A percentile compares a stretch with the other conserved stretches of the same genome.
Evolutionary conservation across 2,329 filamentous ascomycete species (phyloP).

Genomic region (Penicillium sp.): DNA sequence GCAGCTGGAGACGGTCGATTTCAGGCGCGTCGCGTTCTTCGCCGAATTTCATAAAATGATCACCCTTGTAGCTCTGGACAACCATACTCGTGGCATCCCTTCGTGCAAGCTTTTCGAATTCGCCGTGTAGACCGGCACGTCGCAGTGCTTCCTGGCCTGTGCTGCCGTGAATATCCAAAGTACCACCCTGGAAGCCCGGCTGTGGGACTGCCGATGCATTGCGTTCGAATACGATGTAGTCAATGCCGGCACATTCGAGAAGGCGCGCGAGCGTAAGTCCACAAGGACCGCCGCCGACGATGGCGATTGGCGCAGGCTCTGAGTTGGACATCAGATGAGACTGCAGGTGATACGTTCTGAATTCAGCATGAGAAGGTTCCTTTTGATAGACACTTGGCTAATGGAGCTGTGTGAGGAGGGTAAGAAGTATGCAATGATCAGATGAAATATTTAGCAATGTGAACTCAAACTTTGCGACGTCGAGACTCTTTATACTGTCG

Average conservation of each 20-base stretch:
- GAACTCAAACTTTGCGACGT: neutral
- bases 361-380: no score
- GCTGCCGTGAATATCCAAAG: slow-evolving; percentile 28
- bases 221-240: slow-evolving; percentile 30
- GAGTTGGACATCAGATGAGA: neutral
- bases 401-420: neutral
- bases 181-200: slow-evolving; percentile 29
- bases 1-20: slow-evolving; percentile 48
- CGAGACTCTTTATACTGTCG: neutral
- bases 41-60: slow-evolving; percentile 15
- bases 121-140: slow-evolving; percentile 26
- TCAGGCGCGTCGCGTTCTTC: slow-evolving; percentile 45
- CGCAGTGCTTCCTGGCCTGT: slow-evolving; percentile 31
- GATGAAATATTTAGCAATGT: neutral
- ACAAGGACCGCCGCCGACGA: slow-evolving; percentile 29
- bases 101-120: slow-evolving; percentile 29
- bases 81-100: slow-evolving; percentile 22
- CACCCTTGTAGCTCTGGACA: slow-evolving; percentile 16
- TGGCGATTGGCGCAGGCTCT: slow-evolving; percentile 24
- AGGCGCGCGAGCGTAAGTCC: slow-evolving; percentile 30
- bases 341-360: neutral
- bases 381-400: neutral
- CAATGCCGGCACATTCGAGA: slow-evolving; percentile 23
- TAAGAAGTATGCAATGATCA: neutral
- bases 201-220: slow-evolving; percentile 16